Percentiles rank a stretch among this genome's conserved stretches.
Evolutionary conservation across 73 alveolate species (phyloP).

Genomic region (Halteria grandinella): DNA sequence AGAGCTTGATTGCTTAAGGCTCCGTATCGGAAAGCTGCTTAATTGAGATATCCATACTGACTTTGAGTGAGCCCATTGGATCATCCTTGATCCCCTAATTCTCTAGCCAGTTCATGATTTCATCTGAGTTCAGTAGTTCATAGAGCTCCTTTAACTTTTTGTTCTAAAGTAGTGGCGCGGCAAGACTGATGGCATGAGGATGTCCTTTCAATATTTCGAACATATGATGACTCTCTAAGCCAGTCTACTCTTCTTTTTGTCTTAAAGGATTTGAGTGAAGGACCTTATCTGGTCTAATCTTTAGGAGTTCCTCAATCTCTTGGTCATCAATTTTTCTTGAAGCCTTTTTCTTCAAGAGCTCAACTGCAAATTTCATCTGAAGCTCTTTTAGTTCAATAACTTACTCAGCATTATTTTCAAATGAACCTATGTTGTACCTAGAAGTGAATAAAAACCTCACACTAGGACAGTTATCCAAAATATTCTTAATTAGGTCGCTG

Average conservation of each 20-base stretch:
- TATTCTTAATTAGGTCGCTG: conserved; percentile 16
- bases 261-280: conserved; percentile 33
- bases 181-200: conserved; percentile 74
- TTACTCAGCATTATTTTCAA: conserved; percentile 41
- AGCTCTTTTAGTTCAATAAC: conserved; percentile 13
- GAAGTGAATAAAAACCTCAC: conserved; percentile 34
- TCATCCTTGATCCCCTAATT: conserved; percentile 20
- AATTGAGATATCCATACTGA: conserved; percentile 48
- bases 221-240: conserved; percentile 59
- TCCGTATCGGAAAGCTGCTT: conserved; percentile 26
- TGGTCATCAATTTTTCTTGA: conserved; percentile 54
- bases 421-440: conserved; percentile 29
- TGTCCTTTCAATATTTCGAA: conserved; percentile 59
- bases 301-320: conserved; percentile 58
- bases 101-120: conserved; percentile 49
- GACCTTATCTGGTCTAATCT: background rate
- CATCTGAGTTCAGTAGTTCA: conserved; percentile 36
- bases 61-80: conserved; percentile 49
- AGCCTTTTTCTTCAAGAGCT: conserved; percentile 48
- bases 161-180: conserved; percentile 63
- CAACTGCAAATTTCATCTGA: conserved; percentile 21
- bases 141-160: conserved; percentile 53
- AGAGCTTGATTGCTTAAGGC: conserved; percentile 48
- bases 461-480: conserved; percentile 39
- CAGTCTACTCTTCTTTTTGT: background rate